Percentiles rank a stretch among this genome's conserved stretches.
phyloP scores from a whole-genome alignment of 1,284 basidiomycete species.

The Pyrrhoderma noxium region DNA sequence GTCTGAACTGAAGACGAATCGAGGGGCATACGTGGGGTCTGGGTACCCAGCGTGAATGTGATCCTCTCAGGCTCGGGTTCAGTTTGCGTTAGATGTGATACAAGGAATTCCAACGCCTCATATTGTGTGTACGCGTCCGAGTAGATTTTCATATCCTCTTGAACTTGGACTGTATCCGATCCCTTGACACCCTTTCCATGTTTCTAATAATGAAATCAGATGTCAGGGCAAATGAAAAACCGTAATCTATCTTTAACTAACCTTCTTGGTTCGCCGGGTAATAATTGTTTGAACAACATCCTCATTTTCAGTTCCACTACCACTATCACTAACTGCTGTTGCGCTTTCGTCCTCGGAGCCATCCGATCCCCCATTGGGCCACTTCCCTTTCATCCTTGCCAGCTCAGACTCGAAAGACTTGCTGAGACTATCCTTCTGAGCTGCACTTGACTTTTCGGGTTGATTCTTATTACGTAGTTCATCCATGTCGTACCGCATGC shows the following conservation, averaged over 20 bases:
- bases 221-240: slow-evolving; percentile 1
- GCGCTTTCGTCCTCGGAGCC: slow-evolving; percentile 28
- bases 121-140: slow-evolving; percentile 63
- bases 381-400: slow-evolving; percentile 45
- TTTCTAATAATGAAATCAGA: slow-evolving; percentile 38
- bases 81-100: slow-evolving; percentile 32
- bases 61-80: slow-evolving; percentile 27
- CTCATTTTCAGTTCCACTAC: slow-evolving; percentile 53
- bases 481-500: slow-evolving; percentile 85
- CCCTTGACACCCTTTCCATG: slow-evolving; percentile 48
- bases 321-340: slow-evolving; percentile 35
- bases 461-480: slow-evolving; percentile 60
- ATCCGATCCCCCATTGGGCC: slow-evolving; percentile 33
- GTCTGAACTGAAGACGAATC: slow-evolving; percentile 26
- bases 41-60: slow-evolving; percentile 23
- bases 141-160: slow-evolving; percentile 66
- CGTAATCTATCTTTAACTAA: slow-evolving; percentile 29
- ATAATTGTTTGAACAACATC: slow-evolving; percentile 78
- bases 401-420: slow-evolving; percentile 81
- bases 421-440: slow-evolving; percentile 55
- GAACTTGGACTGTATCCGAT: slow-evolving; percentile 42
- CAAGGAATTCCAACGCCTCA: slow-evolving; percentile 42
- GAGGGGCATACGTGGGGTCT: slow-evolving; percentile 25
- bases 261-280: slow-evolving; percentile 60
- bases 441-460: slow-evolving; percentile 30